Base-by-base conservation (phyloP, 2,329 filamentous ascomycete species). In the Thielaviopsis populi region DNA sequence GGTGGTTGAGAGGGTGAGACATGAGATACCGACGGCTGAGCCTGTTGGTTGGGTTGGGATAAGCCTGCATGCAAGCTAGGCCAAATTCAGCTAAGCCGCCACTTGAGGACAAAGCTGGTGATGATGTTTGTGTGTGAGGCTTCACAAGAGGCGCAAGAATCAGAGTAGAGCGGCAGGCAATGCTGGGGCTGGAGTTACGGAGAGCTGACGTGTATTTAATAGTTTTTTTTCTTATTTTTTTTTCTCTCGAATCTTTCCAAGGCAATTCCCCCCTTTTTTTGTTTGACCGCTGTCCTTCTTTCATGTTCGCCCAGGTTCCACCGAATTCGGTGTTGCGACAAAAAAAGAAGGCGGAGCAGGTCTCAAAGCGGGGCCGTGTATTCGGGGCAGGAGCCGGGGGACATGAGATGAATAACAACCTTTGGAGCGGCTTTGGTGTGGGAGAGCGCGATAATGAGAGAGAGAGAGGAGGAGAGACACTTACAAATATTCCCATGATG, bases 241-340 rank as follows among this genome's bases (percentile, higher is more conserved):
- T 43, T 30, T 54, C n/a, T 30, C 50, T 11, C 24, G 6, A 11
- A 27, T 54, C 7, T 3, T 54, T 19, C 50, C 50, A 54, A 30
- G 58, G 58, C 41, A 59, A 41, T 33, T 61, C n/a, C 19, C 59
- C 46, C 41, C 24, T 46, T 59, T 50, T 65, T 58, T 27, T 7
- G 13, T n/a, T 54, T 56, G 33, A 24, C 19, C 50, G 40, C 30
- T 42, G 17, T 48, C 42, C 43, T 46, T 48, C 60, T 65, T 58
- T 30, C 8, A 15, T 27, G 43, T 58, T 40, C 50, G 50, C 27
- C 24, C 30, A 17, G 24, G 24, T 56, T 56, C 50, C 24, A 56
- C 27, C 50, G 33, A 17, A 56, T 56, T 56, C 50, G 50, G 50
- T 33, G 24, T 56, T 56, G 50, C 30, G 27, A 56, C 24, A 27